phyloP scores from a whole-genome alignment of 768 basidiomycete genomes.

The Termitomyces sp. region DNA sequence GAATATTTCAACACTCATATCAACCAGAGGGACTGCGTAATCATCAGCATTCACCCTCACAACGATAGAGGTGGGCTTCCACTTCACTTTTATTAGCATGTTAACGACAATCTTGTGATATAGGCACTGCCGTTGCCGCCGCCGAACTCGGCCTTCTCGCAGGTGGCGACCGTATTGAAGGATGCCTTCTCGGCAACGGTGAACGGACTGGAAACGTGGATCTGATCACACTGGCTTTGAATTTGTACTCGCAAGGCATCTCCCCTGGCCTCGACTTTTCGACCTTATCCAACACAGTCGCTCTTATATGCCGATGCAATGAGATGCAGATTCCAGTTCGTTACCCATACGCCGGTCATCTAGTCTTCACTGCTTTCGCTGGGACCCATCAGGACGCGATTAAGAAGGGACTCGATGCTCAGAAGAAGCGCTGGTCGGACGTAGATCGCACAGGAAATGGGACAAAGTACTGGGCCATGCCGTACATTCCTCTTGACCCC shows the following conservation, averaged over 20 bases:
- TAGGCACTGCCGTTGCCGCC: conserved; percentile 75
- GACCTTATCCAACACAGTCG: conserved; percentile 68
- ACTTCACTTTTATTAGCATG: neutral
- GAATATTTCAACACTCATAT: conserved; percentile 77
- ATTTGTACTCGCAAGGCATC: conserved; percentile 81
- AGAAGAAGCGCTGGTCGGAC: conserved; percentile 45
- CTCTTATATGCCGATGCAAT: conserved; percentile 77
- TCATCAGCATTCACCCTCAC: conserved; percentile 76
- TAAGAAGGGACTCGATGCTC: conserved; percentile 82
- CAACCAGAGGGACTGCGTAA: conserved; percentile 64
- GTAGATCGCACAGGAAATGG: conserved; percentile 44
- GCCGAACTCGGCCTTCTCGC: conserved; percentile 76
- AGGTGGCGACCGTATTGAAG: conserved; percentile 80
- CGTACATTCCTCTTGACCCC: conserved; percentile 83
- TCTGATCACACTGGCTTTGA: conserved; percentile 76
- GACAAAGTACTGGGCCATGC: conserved; percentile 64
- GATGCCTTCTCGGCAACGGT: conserved; percentile 82
- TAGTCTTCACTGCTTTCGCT: conserved; percentile 85
- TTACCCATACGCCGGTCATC: conserved; percentile 80
- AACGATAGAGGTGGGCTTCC: conserved; percentile 66
- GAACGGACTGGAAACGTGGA: conserved; percentile 88
- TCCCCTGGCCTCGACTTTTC: conserved; percentile 73
- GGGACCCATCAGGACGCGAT: conserved; percentile 85
- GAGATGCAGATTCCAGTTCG: conserved; percentile 76
- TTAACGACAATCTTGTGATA: neutral